Conservation (phyloP, 2,329 filamentous ascomycete species). For the Aaosphaeria pasadenensis region DNA sequence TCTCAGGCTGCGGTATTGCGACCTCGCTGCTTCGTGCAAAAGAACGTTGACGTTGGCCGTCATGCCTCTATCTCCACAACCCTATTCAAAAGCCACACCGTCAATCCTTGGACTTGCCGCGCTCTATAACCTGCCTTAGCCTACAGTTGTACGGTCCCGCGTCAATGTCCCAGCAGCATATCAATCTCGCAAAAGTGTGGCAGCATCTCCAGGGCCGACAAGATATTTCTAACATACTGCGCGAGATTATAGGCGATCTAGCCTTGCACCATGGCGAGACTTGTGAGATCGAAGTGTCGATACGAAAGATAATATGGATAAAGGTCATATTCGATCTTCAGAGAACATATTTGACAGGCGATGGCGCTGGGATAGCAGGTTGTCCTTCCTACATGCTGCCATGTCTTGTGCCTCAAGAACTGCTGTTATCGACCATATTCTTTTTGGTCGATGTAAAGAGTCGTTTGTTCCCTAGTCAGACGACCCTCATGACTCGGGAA, state of each 20-base stretch:
- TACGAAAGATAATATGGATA: constrained; percentile 33
- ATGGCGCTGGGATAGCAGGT: constrained; percentile 19
- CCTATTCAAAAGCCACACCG: constrained; percentile 13
- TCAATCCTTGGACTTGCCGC: constrained; percentile 2
- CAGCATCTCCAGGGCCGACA: constrained; percentile 30
- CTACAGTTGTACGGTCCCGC: constrained; percentile 3
- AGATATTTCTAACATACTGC: constrained; percentile 32
- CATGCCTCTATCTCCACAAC: constrained; percentile 13
- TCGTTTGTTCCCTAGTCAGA: constrained; percentile 25
- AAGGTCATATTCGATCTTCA: constrained; percentile 37
- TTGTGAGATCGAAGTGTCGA: constrained; percentile 20
- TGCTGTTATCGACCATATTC: constrained; percentile 32
- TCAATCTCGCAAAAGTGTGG: constrained; percentile 34
- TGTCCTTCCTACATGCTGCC: constrained; percentile 27
- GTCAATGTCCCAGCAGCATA: constrained; percentile 24
- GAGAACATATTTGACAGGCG: constrained; percentile 30
- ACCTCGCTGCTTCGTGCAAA: constrained; percentile 5
- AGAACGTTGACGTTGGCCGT: constrained; percentile 6
- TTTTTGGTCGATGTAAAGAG: constrained; percentile 33
- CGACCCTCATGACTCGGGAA: constrained; percentile 20
- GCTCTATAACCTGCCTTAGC: constrained; percentile 3
- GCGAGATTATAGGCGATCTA: constrained; percentile 37
- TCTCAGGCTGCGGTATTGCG: constrained; percentile 9
- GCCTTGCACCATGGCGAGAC: constrained; percentile 25
- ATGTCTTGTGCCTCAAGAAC: constrained; percentile 29